A percentile compares a stretch with the other conserved stretches of the same genome.
phyloP scores from a whole-genome alignment of 2,329 filamentous ascomycete species.

The Hypoxylon sp. region DNA sequence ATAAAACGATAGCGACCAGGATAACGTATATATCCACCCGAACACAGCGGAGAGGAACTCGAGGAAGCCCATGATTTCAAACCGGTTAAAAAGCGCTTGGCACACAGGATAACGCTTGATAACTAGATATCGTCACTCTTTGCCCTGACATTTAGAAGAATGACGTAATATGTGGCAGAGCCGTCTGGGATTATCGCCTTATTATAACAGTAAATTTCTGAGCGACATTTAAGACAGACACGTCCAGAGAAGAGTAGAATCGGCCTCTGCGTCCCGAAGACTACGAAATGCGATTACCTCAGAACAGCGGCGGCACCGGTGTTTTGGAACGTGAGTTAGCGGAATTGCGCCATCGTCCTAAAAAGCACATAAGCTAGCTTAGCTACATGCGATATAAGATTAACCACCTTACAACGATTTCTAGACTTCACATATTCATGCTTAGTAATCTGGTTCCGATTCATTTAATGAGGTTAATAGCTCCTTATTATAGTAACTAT shows the following conservation, averaged over 20 bases:
- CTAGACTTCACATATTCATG: neutral
- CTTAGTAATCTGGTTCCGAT: no score
- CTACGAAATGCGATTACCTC: conserved; percentile 3
- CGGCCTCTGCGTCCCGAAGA: neutral
- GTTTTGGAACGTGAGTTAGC: neutral
- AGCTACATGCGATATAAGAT: neutral
- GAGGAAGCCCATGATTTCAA: conserved; percentile 59
- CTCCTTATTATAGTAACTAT: no score
- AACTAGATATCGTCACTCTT: conserved; percentile 7
- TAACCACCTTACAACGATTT: neutral
- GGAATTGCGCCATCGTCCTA: neutral
- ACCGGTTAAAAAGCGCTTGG: conserved; percentile 31
- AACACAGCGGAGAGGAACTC: conserved; percentile 68
- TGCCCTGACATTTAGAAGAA: conserved; percentile 12
- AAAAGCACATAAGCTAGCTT: neutral
- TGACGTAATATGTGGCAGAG: conserved; percentile 20
- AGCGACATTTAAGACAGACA: neutral
- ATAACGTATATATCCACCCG: conserved; percentile 81
- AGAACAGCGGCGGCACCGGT: conserved; percentile 1
- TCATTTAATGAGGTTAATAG: no score
- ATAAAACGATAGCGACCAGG: conserved; percentile 93
- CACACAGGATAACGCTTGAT: conserved; percentile 14
- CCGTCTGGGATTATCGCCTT: neutral
- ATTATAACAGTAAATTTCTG: neutral
- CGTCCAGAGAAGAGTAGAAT: neutral